These are phyloP conservation scores for Malus domestica DNA, from an alignment of 306 rosid genomes.

Conservation along the genomic window ASM211411v1 NC_041801.1:21344501-21345000, in stretches of 20 bases:
- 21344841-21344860: neutral
- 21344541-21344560: neutral
- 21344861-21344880: neutral
- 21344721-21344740: neutral
- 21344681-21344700: neutral
- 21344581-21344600: constrained; percentile 64
- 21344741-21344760: neutral
- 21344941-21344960: neutral
- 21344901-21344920: neutral
- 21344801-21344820: too few species aligned
- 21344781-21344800: too few species aligned
- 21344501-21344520: neutral
- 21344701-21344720: neutral
- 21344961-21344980: neutral
- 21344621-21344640: constrained; percentile 27
- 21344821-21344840: too few species aligned
- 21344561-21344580: constrained; percentile 39
- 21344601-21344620: constrained; percentile 43
- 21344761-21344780: too few species aligned
- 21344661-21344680: constrained; percentile 24
- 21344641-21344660: constrained; percentile 69
- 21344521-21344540: neutral
- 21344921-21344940: neutral
- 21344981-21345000: neutral
- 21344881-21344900: neutral